A percentile compares a stretch with the other conserved stretches of the same genome.
These are phyloP conservation scores for Cyclotella baltica DNA, from an alignment of 108 stramenopile genomes.

Conservation along the genomic window DNA sequence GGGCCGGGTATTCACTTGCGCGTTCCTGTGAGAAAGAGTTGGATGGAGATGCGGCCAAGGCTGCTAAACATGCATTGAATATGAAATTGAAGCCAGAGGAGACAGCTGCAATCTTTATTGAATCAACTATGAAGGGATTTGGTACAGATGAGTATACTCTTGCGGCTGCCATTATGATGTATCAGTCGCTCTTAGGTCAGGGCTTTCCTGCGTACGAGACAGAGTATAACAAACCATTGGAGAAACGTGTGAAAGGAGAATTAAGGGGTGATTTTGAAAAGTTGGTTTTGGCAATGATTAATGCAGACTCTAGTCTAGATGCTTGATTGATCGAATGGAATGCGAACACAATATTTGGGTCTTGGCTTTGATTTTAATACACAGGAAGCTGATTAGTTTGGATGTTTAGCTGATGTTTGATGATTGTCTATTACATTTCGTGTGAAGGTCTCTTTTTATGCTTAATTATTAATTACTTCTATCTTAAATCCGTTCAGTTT, in stretches of 20 bases:
- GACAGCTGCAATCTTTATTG: conserved; percentile 11
- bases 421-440: too few species aligned
- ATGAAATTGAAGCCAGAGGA: conserved; percentile 13
- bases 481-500: too few species aligned
- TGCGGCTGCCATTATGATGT: conserved; percentile 11
- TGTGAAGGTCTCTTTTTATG: too few species aligned
- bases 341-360: too few species aligned
- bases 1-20: conserved; percentile 6
- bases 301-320: too few species aligned
- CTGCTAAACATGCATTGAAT: background rate
- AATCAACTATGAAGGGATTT: conserved; percentile 7
- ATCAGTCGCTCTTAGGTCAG: background rate
- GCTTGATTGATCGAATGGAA: too few species aligned
- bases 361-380: too few species aligned
- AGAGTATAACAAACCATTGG: conserved; percentile 6
- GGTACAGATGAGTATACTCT: conserved; percentile 4
- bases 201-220: conserved; percentile 9
- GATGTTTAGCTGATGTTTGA: too few species aligned
- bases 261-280: conserved; percentile 15
- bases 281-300: conserved; percentile 3
- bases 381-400: too few species aligned
- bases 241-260: conserved; percentile 18
- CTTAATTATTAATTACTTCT: too few species aligned
- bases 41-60: conserved; percentile 10
- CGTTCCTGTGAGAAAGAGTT: conserved; percentile 10